phyloP scores from a whole-genome alignment of 352 stramenopile genomes.

The Pythium volutum region DNA sequence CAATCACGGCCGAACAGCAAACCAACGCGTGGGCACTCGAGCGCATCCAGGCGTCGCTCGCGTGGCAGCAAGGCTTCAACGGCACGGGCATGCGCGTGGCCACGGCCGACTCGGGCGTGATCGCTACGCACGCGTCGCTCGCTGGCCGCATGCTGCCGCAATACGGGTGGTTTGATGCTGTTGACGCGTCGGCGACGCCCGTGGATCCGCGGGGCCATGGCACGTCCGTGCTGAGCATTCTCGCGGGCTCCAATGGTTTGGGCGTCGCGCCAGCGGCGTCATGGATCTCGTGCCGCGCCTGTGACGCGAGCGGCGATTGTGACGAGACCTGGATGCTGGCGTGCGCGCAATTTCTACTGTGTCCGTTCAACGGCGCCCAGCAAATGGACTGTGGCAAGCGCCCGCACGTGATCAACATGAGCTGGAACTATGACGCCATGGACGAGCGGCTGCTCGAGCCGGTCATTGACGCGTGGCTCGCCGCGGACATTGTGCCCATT shows the following conservation, averaged over 20 bases:
- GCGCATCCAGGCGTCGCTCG: conserved; percentile 34
- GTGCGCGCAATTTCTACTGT: conserved; percentile 48
- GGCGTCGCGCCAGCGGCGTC: conserved; percentile 34
- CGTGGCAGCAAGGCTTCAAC: conserved; percentile 37
- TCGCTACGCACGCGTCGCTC: conserved; percentile 33
- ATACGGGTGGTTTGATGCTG: conserved; percentile 51
- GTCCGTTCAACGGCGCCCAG: conserved; percentile 28
- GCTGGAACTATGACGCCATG: conserved; percentile 50
- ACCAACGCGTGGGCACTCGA: conserved; percentile 40
- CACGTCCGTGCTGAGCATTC: conserved; percentile 35
- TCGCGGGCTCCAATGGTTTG: conserved; percentile 27
- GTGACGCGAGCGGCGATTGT: conserved; percentile 28
- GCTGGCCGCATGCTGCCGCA: conserved; percentile 32
- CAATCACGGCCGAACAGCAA: conserved; percentile 6
- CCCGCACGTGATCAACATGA: conserved; percentile 66
- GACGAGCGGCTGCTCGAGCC: conserved; percentile 22
- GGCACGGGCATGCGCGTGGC: conserved; percentile 41
- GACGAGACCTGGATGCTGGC: conserved; percentile 34
- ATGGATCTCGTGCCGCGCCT: conserved; percentile 48
- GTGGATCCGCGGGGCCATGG: conserved; percentile 38
- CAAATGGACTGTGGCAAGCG: conserved; percentile 38
- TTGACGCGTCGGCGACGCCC: conserved; percentile 30
- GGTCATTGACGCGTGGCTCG: conserved; percentile 43
- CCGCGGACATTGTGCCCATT: conserved; percentile 49
- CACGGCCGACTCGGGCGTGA: conserved; percentile 45